Evolutionary conservation across 768 basidiomycete genomes (phyloP), one percentile per base, ranked within the genome.

Genomic region (Mycena capillaripes): DNA sequence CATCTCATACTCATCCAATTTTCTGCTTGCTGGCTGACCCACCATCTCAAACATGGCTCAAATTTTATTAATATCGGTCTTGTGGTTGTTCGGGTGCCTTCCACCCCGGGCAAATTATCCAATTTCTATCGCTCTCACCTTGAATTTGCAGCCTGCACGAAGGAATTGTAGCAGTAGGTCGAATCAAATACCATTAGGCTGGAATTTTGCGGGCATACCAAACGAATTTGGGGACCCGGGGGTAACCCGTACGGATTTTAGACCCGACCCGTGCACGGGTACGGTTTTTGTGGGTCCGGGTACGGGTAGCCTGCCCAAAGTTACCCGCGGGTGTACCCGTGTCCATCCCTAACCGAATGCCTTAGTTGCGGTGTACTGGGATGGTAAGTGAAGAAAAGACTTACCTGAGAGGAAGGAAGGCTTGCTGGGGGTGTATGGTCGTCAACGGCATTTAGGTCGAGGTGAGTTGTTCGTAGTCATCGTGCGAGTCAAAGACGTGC

Each of bases 31-130:
- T 56, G 32, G 32, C 30, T 56, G 55, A 56, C 55, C 55, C 32
- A 34, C 29, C 32, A 30, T 29, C 55, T 56, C 55, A 34, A 56
- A 32, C 55, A 30, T 56, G 55, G 55, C 55, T 56, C 55, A 56
- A 56, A 56, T 56, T 56, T 56, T 30, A 56, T 56, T 29, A 56
- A 56, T 56, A 56, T 56, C 29, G 48, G 16, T 50, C 48, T n/a
- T n/a, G 55, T 56, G 55, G 30, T 56, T 56, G 32, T 56, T 56
- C 30, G 55, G 55, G 55, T 56, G 32, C 55, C 32, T 38, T 57
- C 56, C 56, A 32, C 34, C 32, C 16, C 32, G n/a, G n/a, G n/a
- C n/a, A n/a, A n/a, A n/a, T n/a, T n/a, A n/a, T n/a, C n/a, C n/a
- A n/a, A n/a, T n/a, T n/a, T n/a, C n/a, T n/a, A n/a, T n/a, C n/a